Evolutionary conservation across 331 rosid genomes (phyloP), one percentile per base, ranked within the genome.

Genomic region (Rosa hybrid): DNA sequence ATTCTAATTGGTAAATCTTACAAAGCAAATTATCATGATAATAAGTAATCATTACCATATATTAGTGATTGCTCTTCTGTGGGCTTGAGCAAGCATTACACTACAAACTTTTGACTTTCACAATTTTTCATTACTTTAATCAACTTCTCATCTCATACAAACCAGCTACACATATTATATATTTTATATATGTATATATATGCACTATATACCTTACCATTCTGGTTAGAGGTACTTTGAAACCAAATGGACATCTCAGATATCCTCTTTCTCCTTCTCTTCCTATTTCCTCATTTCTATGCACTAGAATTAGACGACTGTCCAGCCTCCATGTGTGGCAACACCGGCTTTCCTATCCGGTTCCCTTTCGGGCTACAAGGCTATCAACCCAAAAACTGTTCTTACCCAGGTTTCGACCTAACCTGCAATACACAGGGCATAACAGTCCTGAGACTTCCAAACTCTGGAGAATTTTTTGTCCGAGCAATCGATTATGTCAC

Each of bases 331-430:
- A 21, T 20, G 38, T 90, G 98, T n/a, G 76, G 87, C n/a, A 63
- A 72, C 82, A 1, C 23, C 51, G 57, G 71, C 51, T 39, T 84
- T 17, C 70, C 74, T 6, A 63, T 90, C 78, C 89, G 90, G 57
- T 94, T 90, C 83, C 98, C 98, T 18, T 92, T 92, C 79, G 84
- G 68, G 72, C 68, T 88, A 48, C 68, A 71, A 69, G 53, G 51
- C 44, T 67, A 59, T 7, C 87, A 77, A 75, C 79, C 73, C 23
- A 77, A 81, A 44, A 78, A 71, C 80, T 92, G 96, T 68, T 91
- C 94, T 56, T 94, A 88, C 78, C 94, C 93, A 1, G 97, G 93
- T 74, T 94, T 94, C 88, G 75, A 82, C 73, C 81, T 94, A 38
- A 39, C 51, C 46, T 92, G 97, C 84, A 81, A 80, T 11, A 78